Evolutionary conservation across 768 basidiomycete species (phyloP), one percentile per base, ranked within the genome.

Genomic region (Leccinum subgranulosum): DNA sequence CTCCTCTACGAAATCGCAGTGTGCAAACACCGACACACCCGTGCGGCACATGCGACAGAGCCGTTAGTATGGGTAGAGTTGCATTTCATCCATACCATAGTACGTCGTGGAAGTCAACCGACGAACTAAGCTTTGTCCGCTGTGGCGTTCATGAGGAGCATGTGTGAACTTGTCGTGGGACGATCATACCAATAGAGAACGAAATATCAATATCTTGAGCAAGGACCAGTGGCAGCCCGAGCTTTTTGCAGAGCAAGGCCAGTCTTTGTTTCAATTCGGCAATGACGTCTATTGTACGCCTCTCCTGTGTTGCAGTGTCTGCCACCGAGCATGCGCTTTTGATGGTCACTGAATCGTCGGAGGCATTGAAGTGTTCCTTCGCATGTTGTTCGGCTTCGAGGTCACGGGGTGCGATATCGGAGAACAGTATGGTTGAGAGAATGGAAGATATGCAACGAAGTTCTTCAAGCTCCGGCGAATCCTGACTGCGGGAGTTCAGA

Each of bases 331-430:
- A 79, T 50, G 81, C 78, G 53, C 71, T 72, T 21, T 72, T 68
- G 19, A 74, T 74, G 23, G 65, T 39, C 23, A 66, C 73, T 6
- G 70, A 62, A 21, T 68, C 71, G 21, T 62, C 63, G 11, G 66
- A 57, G 49, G 31, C 31, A 33, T 79, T 79, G 11, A 86, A 69
- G 66, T 90, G 88, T 57, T 88, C 82, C 48, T 76, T 76, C 23
- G 87, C 88, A 70, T 96, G 94, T 52, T 77, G 80, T 64, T 90
- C 85, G 0, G 92, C 89, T 64, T 95, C 87, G 9, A 83, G 57
- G 74, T 96, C 92, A 23, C 77, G 79, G 3, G 91, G 90, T 14
- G 81, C 83, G 49, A 96, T 80, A 57, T 92, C 88, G 9, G 82
- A 78, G 62, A 92, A 84, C 7, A 81, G 82, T 31, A 96, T 74